Conservation (phyloP, 441 rosid species). For the Bocquillonia castaneifolia region DNA sequence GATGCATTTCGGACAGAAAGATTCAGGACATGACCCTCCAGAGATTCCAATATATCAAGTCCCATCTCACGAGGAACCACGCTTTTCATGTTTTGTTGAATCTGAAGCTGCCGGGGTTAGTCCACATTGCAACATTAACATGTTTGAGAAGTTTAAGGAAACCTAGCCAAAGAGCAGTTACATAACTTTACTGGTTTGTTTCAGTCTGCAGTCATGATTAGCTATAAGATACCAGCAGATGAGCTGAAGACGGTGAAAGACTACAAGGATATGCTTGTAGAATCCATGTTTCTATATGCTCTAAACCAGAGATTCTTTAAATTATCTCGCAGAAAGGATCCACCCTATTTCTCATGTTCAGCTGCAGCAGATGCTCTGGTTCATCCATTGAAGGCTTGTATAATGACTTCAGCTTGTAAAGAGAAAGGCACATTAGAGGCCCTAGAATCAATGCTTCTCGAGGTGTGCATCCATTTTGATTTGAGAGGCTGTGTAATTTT, state of each 20-base stretch:
- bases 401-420: slow-evolving; percentile 80
- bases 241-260: slow-evolving; percentile 82
- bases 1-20: slow-evolving; percentile 63
- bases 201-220: slow-evolving; percentile 89
- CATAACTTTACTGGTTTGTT: slow-evolving; percentile 28
- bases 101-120: slow-evolving; percentile 94
- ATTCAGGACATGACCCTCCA: slow-evolving; percentile 42
- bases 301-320: slow-evolving; percentile 90
- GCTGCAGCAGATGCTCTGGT: slow-evolving; percentile 81
- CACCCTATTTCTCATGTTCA: slow-evolving; percentile 87
- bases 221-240: slow-evolving; percentile 77
- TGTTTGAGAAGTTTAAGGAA: slow-evolving; percentile 1
- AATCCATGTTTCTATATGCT: slow-evolving; percentile 86
- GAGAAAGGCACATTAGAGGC: slow-evolving; percentile 80
- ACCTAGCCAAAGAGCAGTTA: not conserved
- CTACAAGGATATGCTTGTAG: slow-evolving; percentile 72
- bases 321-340: slow-evolving; percentile 74
- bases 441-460: slow-evolving; percentile 80
- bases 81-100: slow-evolving; percentile 77
- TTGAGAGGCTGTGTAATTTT: slow-evolving; percentile 10
- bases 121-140: slow-evolving; percentile 14
- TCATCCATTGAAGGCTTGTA: slow-evolving; percentile 74
- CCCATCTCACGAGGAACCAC: slow-evolving; percentile 77
- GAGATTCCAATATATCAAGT: slow-evolving; percentile 57
- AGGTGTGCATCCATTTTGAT: slow-evolving; percentile 42